Evolutionary conservation across 164 flowering plant genomes (phyloP).

Genomic region (Nymphaea colorata): DNA sequence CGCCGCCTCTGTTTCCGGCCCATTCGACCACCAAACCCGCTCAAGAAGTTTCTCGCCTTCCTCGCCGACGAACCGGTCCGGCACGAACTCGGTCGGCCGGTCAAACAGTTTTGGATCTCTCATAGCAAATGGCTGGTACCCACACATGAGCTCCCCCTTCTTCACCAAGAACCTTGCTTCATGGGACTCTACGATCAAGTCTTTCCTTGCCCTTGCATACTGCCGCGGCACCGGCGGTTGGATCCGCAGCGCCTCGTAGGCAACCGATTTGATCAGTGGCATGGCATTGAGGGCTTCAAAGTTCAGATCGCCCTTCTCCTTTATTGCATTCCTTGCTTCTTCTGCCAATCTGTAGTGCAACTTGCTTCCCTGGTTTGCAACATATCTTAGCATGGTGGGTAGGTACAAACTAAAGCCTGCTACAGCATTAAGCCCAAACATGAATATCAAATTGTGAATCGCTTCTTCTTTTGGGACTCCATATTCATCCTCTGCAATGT

Average conservation of each 20-base stretch:
- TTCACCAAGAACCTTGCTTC: constrained; percentile 37
- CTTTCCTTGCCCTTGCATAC: constrained; percentile 38
- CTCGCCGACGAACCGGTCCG: constrained; percentile 38
- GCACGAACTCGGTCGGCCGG: constrained; percentile 18
- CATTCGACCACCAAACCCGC: constrained; percentile 53
- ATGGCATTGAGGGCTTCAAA: constrained; percentile 27
- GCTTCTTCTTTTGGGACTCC: constrained; percentile 65
- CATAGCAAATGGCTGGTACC: constrained; percentile 46
- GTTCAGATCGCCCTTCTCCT: constrained; percentile 31
- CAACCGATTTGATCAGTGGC: constrained; percentile 18
- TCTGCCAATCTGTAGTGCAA: constrained; percentile 39
- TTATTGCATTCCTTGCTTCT: constrained; percentile 49
- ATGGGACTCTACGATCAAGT: constrained; percentile 31
- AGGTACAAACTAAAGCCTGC: constrained; percentile 71
- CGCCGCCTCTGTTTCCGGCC: constrained; percentile 30
- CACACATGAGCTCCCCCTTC: constrained; percentile 48
- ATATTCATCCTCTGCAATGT: constrained; percentile 45
- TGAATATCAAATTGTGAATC: constrained; percentile 62
- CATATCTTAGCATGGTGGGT: constrained; percentile 49
- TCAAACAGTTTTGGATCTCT: constrained; percentile 41
- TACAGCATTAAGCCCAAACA: constrained; percentile 69
- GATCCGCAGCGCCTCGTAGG: constrained; percentile 19
- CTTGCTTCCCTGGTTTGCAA: constrained; percentile 52
- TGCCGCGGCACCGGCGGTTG: constrained; percentile 53
- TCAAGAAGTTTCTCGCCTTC: constrained; percentile 36